A percentile compares a stretch with the other conserved stretches of the same genome.
Conservation (phyloP, 371 early-diverging fungal genomes). For the Lichtheimia ornata region DNA sequence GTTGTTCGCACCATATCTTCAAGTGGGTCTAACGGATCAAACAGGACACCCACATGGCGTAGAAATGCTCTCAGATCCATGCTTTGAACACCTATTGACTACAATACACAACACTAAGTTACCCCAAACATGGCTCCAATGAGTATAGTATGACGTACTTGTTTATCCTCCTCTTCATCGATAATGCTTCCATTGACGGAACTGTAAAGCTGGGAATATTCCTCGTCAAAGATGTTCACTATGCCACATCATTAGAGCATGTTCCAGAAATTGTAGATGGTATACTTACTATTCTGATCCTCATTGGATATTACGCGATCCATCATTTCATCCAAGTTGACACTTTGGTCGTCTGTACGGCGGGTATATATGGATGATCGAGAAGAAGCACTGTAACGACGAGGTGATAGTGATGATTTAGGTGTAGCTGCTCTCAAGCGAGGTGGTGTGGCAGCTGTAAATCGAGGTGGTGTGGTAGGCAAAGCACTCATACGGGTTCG, state of each 20-base stretch:
- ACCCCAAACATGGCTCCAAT: no score
- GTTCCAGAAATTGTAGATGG: not conserved
- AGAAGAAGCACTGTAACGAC: no score
- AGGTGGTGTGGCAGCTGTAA: no score
- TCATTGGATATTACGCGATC: slow-evolving; percentile 1
- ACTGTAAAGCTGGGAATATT: not conserved
- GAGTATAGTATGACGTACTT: no score
- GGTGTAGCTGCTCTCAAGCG: no score
- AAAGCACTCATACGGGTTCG: no score
- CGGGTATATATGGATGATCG: no score
- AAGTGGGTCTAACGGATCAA: not conserved
- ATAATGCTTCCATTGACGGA: not conserved
- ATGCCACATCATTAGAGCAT: not conserved
- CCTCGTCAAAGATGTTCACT: not conserved
- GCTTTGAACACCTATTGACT: not conserved
- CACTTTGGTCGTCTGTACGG: not conserved
- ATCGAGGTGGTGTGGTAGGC: no score
- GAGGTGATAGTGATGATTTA: no score
- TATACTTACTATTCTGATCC: not conserved
- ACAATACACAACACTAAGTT: no score
- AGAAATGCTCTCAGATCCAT: not conserved
- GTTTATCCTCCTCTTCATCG: no score
- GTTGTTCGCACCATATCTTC: not conserved
- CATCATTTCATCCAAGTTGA: not conserved
- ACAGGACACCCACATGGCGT: not conserved